Conservation (phyloP, 1,139 yeast genomes). For the Candida anutae region DNA sequence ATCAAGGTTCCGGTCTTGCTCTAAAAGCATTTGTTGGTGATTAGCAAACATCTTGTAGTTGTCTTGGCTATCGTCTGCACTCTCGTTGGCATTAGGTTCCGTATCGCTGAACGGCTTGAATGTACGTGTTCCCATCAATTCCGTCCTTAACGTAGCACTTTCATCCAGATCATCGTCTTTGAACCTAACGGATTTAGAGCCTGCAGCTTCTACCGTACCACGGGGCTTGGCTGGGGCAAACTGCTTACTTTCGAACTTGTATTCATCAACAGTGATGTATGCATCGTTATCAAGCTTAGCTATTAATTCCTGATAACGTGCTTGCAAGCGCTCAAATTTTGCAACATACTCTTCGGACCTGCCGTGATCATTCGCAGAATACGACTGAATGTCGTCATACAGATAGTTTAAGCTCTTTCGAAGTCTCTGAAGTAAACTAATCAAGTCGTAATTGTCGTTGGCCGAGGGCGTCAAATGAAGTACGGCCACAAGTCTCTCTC, state of each 20-base stretch:
- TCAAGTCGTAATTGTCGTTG: conserved; percentile 48
- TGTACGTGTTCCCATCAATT: conserved; percentile 12
- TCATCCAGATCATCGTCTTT: conserved; percentile 30
- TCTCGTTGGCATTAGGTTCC: conserved; percentile 10
- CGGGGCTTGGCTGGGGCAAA: background rate
- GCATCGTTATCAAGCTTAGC: conserved; percentile 18
- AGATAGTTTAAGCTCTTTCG: conserved; percentile 21
- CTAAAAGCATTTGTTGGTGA: conserved; percentile 57
- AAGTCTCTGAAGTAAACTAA: conserved; percentile 31
- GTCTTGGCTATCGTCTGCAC: conserved; percentile 23
- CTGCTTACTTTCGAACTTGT: conserved; percentile 12
- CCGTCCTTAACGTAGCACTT: conserved; percentile 6
- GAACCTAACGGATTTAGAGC: conserved; percentile 45
- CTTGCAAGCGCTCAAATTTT: conserved; percentile 5
- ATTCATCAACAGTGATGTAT: conserved; percentile 30
- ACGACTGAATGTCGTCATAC: conserved; percentile 22
- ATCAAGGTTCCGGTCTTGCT: conserved; percentile 60
- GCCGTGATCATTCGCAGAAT: conserved; percentile 4
- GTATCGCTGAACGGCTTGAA: conserved; percentile 11
- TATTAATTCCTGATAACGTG: conserved; percentile 16
- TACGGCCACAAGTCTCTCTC: conserved; percentile 33
- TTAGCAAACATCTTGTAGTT: conserved; percentile 53
- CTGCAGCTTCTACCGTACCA: conserved; percentile 1
- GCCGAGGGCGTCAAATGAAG: conserved; percentile 44
- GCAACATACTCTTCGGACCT: conserved; percentile 12